Percentiles rank a stretch among this genome's conserved stretches.
These are phyloP conservation scores for Trichoderma lentiforme DNA, from an alignment of 2,329 filamentous ascomycete genomes.

Conservation along the genomic window DNA sequence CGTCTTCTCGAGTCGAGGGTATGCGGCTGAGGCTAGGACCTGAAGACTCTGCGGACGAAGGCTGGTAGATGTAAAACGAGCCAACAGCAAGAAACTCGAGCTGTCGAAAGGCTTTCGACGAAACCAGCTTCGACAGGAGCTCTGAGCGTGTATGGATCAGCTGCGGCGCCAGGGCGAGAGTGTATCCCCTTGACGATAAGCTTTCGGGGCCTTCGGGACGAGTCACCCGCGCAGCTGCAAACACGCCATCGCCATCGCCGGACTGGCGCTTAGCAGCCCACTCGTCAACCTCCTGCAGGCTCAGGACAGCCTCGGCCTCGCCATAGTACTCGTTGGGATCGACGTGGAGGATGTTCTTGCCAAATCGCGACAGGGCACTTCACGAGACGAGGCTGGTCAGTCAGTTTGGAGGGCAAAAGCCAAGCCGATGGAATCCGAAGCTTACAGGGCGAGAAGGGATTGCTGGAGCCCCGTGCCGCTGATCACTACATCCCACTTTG, in stretches of 20 bases:
- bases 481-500: conserved; percentile 76
- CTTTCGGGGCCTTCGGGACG: conserved; percentile 28
- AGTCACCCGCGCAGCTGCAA: conserved; percentile 34
- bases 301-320: conserved; percentile 79
- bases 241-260: conserved; percentile 25
- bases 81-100: conserved; percentile 92
- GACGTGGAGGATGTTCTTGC: conserved; percentile 86
- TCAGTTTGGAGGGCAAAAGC: conserved; percentile 31
- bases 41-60: conserved; percentile 28
- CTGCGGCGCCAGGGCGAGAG: conserved; percentile 78
- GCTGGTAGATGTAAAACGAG: conserved; percentile 77
- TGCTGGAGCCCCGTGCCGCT: conserved; percentile 74
- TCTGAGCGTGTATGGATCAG: conserved; percentile 80
- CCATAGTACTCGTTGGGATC: conserved; percentile 89
- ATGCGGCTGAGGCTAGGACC: conserved; percentile 60
- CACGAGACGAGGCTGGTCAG: conserved; percentile 34
- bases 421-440: conserved; percentile 33
- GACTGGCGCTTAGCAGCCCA: conserved; percentile 56
- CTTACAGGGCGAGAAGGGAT: conserved; percentile 76
- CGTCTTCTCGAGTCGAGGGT: conserved; percentile 85
- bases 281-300: conserved; percentile 72
- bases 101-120: conserved; percentile 82
- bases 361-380: conserved; percentile 89
- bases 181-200: conserved; percentile 70
- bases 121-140: conserved; percentile 77